Base-by-base conservation (phyloP, 139 green algal species). In the Dunaliella primolecta region DNA sequence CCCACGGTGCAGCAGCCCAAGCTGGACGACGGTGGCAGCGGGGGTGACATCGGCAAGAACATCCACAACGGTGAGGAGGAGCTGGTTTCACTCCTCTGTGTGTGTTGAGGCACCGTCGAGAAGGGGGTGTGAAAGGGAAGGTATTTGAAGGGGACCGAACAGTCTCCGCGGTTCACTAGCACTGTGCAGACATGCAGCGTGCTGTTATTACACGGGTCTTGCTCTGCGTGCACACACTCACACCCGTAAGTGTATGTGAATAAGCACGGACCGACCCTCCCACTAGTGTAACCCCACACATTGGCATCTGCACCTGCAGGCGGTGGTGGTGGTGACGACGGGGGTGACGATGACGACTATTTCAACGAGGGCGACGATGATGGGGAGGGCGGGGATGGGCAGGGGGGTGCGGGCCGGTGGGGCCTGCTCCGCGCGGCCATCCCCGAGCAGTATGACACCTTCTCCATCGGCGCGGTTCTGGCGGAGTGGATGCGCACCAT, bases 401-500 rank as follows among this genome's bases (percentile, higher is more conserved):
- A 87, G 70, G 84, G 83, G 31, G 74, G 79, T 27, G 83, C 2
- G 2, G 21, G 1, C 2, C 34, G 88, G 30, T 91, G 94, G 79
- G 84, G 90, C 80, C 88, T 91, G 33, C 96, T 98, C 84, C 97
- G 97, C 86, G 89, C 88, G 46, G 85, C 93, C 1, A 90, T 98
- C 32, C 87, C 91, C 29, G 94, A 98, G 92, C 91, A 97, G 25
- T 99, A 98, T 80, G 97, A 98, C 89, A 90, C 92, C 36, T 78
- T 94, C n/a, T 93, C 93, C n/a, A 94, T 99, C 36, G 84, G 94
- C 0, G 94, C 94, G 2, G 95, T 99, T 35, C 88, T 91, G n/a
- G 83, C 85, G 0, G 88, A 91, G 75, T 99, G 95, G 95, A 98
- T 94, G 89, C 91, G 93, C 15, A 98, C 96, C 23, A 85, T 99